Evolutionary conservation across 805 yeast species (phyloP).

Genomic region (Scheffersomyces lignosus): DNA sequence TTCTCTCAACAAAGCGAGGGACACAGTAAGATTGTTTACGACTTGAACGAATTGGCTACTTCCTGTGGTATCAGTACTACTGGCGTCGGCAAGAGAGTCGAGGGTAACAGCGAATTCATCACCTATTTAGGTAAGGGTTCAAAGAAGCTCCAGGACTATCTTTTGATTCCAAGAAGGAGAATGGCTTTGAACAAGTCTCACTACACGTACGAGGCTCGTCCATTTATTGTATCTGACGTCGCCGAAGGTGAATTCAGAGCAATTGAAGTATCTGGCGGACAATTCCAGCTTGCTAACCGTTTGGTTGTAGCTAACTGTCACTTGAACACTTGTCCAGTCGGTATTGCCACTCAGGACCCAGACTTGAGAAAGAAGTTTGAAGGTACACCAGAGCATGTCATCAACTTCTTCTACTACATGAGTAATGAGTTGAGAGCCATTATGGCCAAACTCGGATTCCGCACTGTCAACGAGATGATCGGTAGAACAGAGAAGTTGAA

Average conservation of each 20-base stretch:
- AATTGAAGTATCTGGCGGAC: conserved; percentile 7
- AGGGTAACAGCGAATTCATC: not conserved
- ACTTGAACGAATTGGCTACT: not conserved
- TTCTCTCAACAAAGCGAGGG: not conserved
- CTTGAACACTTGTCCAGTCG: conserved; percentile 93
- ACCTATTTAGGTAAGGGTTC: not conserved
- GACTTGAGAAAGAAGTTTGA: conserved; percentile 85
- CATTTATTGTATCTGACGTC: conserved; percentile 1
- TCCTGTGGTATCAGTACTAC: not conserved
- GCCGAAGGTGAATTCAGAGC: conserved; percentile 5
- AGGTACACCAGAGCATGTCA: conserved; percentile 98
- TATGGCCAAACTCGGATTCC: conserved; percentile 94
- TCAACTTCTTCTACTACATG: conserved; percentile 93
- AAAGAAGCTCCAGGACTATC: conserved; percentile 3
- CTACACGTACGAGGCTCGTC: conserved; percentile 1
- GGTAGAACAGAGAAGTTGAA: conserved; percentile 91
- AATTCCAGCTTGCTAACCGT: not conserved
- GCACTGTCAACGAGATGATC: conserved; percentile 96
- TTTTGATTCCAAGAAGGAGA: conserved; percentile 7
- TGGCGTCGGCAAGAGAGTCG: too few species aligned
- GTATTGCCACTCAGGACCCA: conserved; percentile 98
- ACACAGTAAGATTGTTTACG: not conserved
- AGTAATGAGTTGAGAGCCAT: conserved; percentile 87
- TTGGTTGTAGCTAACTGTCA: too few species aligned
- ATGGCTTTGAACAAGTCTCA: not conserved